phyloP scores from a whole-genome alignment of 2,329 filamentous ascomycete species.

The Uncinocarpus reesii region DNA sequence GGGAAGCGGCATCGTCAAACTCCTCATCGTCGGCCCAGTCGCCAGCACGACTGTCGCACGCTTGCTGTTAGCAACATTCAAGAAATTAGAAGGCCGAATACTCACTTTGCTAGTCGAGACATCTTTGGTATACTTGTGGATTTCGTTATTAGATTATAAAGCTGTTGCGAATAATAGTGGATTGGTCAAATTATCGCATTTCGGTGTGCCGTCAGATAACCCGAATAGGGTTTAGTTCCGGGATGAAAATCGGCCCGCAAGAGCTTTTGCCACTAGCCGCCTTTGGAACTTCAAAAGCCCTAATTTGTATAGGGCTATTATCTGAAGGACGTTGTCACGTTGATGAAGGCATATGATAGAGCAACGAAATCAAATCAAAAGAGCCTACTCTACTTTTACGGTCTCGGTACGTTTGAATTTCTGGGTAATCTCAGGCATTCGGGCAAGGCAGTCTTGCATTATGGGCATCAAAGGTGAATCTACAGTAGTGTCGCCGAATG shows the following conservation, averaged over 20 bases:
- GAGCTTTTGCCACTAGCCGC: slow-evolving; percentile 4
- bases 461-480: too few relatives aligned
- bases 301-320: slow-evolving; percentile 12
- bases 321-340: too few relatives aligned
- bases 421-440: too few relatives aligned
- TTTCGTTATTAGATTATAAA: slow-evolving; percentile 1
- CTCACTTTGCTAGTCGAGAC: slow-evolving; percentile 12
- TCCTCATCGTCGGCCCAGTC: slow-evolving; percentile 93
- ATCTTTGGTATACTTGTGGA: not conserved
- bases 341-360: too few relatives aligned
- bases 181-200: slow-evolving; percentile 10
- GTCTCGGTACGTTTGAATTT: too few relatives aligned
- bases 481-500: too few relatives aligned
- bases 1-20: slow-evolving; percentile 73
- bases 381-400: too few relatives aligned
- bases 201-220: slow-evolving; percentile 11
- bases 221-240: slow-evolving; percentile 8
- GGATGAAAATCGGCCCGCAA: slow-evolving; percentile 4
- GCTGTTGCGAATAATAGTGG: not conserved
- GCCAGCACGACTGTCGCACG: slow-evolving; percentile 14
- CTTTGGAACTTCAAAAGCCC: slow-evolving; percentile 2
- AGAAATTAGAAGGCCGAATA: not conserved
- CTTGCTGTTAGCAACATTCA: not conserved
- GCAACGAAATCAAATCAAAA: too few relatives aligned
- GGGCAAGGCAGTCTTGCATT: too few relatives aligned